These are phyloP conservation scores for Candida railenensis DNA, from an alignment of 805 yeast species.

Conservation along the genomic window DNA sequence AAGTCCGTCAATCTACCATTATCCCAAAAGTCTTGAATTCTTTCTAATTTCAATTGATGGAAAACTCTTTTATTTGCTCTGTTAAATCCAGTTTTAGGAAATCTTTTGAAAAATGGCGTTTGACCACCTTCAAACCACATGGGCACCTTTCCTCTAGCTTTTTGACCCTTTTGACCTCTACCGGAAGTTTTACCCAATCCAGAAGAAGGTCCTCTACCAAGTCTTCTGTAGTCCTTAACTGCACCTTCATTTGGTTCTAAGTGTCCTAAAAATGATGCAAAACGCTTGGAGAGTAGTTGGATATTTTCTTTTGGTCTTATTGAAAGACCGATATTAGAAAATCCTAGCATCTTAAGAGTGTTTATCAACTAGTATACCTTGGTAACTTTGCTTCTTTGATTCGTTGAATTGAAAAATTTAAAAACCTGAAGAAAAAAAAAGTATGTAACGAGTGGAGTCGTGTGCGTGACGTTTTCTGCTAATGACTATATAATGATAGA, in stretches of 20 bases:
- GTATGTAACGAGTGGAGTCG: too few relatives aligned
- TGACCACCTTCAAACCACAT: constrained; percentile 99
- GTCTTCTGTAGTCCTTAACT: constrained; percentile 59
- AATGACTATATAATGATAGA: too few relatives aligned
- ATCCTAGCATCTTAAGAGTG: neutral
- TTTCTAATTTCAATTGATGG: constrained; percentile 61
- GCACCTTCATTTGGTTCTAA: constrained; percentile 64
- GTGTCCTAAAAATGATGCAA: constrained; percentile 48
- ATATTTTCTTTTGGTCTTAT: neutral
- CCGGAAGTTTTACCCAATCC: constrained; percentile 94
- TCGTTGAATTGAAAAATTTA: neutral
- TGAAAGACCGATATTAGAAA: neutral
- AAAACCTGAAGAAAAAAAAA: neutral
- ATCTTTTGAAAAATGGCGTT: constrained; percentile 80
- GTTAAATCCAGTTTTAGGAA: constrained; percentile 87
- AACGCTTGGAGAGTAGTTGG: neutral
- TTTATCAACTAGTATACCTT: neutral
- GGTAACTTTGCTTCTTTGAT: neutral
- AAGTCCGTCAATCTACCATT: constrained; percentile 57
- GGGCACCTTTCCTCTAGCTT: constrained; percentile 88
- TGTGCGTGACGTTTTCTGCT: too few relatives aligned
- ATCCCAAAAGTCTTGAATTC: constrained; percentile 70
- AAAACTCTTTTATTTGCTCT: constrained; percentile 56
- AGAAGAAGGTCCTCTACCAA: constrained; percentile 96
- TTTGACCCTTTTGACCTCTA: constrained; percentile 98